Evolutionary conservation across 257 asterid species (phyloP), one percentile per base, ranked within the genome.

Genomic region (Solanum virginianum): DNA sequence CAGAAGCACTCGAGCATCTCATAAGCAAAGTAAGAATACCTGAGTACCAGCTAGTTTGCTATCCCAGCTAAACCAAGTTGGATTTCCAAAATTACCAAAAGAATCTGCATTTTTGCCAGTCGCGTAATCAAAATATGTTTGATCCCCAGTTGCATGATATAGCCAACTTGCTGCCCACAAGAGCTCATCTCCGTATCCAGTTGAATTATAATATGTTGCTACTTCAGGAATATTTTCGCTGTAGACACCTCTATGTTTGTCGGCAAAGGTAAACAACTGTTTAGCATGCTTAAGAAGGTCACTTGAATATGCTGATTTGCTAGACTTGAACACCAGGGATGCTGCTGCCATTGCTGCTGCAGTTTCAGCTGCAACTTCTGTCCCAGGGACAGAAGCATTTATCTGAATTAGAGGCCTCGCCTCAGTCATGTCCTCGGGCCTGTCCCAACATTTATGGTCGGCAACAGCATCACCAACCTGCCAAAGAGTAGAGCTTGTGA

Each of bases 31-130:
- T 13, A 51, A 54, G 22, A 43, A 65, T 94, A 93, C 99, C 96
- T 96, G 97, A 83, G 92, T 87, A 80, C 97, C 99, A 45, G 99
- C 92, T 24, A 93, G 90, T 91, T 95, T 96, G 89, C 89, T 92
- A 87, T 96, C 99, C 99, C 99, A 96, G 88, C 98, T 94, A 85
- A 96, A 96, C 98, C 98, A 96, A 1, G 97, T 90, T 17, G 98
- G 97, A 77, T 39, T 91, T 7, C 96, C 98, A 90, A 91, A 96
- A 49, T 94, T 75, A 45, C 86, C 99, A 83, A 88, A 95, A 1
- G 80, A 85, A 0, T 94, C 93, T 1, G 90, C 97, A 55, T 90
- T 89, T 5, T 89, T 63, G 16, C 97, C 99, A 0, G 95, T 95
- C 12, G 91, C 93, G 47, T 86, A 96, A 4, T 95, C 92, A 1